Evolutionary conservation across 768 basidiomycete genomes (phyloP), one percentile per base, ranked within the genome.

Genomic region (Sarcomyxa edulis): DNA sequence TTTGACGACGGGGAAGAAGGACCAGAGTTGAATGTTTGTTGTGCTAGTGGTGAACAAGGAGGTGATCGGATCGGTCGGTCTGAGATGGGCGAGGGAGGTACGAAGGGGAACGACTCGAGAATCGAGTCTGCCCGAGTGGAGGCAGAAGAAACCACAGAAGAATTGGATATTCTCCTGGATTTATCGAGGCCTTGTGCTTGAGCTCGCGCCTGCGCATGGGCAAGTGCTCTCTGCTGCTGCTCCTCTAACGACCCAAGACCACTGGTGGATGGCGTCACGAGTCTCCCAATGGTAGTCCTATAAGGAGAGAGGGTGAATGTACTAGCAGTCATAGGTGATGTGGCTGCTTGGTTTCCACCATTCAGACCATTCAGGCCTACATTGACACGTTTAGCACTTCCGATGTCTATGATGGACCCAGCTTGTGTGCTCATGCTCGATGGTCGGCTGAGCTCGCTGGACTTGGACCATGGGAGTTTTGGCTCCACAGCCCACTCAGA

Each of bases 71-170:
- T 64, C 7, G 86, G 87, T 37, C 82, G 70, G 48, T 85, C 78
- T n/a, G 86, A 88, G 43, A 91, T 89, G 5, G 89, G 89, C 6
- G 87, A 89, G 1, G 89, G 89, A 16, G 89, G 89, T 7, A 92
- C 87, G 55, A 92, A 90, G 24, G 85, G 86, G 69, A 92, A 92
- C 10, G 78, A 81, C 58, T 89, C 88, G 19, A 91, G 69, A 48
- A 91, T 87, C 3, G 87, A 90, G 53, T 91, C 87, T 19, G 86
- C 84, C 34, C 75, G 74, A 3, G 82, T 82, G 7, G 84, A 84
- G 10, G 82, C 64, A 9, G 76, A 76, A 22, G 81, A 83, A 40
- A 81, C 58, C 33, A 77, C 74, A 21, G 84, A 88, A 5, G 78
- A 76, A 40, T 72, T 74, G 5, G 86, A 82, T 45, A 76, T 69